Conservation (phyloP, 208 protist genomes). For the Vickermania ingenoplastis region DNA sequence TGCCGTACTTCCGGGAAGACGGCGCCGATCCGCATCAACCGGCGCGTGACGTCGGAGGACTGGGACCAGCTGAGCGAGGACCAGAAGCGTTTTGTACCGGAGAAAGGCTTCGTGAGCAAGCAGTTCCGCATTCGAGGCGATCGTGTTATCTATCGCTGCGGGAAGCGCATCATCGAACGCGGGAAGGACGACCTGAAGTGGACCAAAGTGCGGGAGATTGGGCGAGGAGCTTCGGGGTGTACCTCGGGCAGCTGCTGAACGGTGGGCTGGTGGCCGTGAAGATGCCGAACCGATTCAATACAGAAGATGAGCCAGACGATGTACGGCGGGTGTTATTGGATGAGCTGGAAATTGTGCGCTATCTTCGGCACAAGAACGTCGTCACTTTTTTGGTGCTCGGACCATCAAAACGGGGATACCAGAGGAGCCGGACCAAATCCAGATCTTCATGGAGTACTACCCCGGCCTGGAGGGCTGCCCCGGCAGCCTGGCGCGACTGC, state of each 20-base stretch:
- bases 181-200: not conserved
- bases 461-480: not conserved
- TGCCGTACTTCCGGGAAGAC: not conserved
- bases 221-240: conserved; percentile 5
- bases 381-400: not conserved
- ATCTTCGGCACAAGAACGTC: not conserved
- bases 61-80: conserved; percentile 31
- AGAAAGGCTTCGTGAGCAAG: conserved; percentile 9
- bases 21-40: not conserved
- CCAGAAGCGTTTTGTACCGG: conserved; percentile 28
- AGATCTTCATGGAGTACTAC: not conserved
- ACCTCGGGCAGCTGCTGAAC: conserved; percentile 7
- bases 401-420: not conserved
- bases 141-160: not conserved
- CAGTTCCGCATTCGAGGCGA: not conserved
- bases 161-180: not conserved
- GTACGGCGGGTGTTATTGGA: not conserved
- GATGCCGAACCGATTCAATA: conserved; percentile 4
- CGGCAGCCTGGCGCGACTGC: not conserved
- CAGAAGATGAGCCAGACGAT: not conserved
- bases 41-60: conserved; percentile 4
- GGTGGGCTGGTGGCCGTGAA: conserved; percentile 7
- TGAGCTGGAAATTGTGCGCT: not conserved
- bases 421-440: not conserved
- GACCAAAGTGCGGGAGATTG: conserved; percentile 1